phyloP scores from a whole-genome alignment of 2,329 filamentous ascomycete genomes.

The Neurospora crassa region DNA sequence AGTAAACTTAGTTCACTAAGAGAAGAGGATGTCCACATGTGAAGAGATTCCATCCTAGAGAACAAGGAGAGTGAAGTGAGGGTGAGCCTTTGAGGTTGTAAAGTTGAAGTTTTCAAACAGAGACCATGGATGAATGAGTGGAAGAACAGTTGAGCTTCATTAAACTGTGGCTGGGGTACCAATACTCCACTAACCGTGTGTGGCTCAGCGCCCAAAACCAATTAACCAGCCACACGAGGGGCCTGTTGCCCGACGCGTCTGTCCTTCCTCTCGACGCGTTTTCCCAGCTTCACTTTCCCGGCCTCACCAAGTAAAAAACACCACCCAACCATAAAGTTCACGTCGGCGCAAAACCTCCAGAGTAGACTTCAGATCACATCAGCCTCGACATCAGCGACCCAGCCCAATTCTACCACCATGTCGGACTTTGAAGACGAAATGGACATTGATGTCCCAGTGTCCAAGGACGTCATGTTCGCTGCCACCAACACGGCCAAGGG shows the following conservation, averaged over 20 bases:
- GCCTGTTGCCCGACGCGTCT: neutral
- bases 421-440: conserved; percentile 53
- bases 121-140: too few relatives aligned
- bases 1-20: neutral
- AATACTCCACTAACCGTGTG: neutral
- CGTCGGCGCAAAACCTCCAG: neutral
- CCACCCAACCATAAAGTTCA: neutral
- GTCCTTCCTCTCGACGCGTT: neutral
- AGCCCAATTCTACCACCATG: conserved; percentile 30
- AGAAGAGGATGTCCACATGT: neutral
- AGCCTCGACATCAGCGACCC: rapidly evolving
- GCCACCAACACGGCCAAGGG: conserved; percentile 70
- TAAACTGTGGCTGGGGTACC: neutral
- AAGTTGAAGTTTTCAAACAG: neutral
- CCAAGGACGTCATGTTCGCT: conserved; percentile 54
- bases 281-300: neutral
- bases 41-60: neutral
- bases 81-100: neutral
- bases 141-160: neutral
- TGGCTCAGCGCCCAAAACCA: neutral
- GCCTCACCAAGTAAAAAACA: neutral
- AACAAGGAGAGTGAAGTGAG: neutral
- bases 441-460: conserved; percentile 45
- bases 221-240: conserved; percentile 1
- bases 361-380: neutral